Evolutionary conservation across 768 basidiomycete genomes (phyloP).

Genomic region (Termitomyces heimii): DNA sequence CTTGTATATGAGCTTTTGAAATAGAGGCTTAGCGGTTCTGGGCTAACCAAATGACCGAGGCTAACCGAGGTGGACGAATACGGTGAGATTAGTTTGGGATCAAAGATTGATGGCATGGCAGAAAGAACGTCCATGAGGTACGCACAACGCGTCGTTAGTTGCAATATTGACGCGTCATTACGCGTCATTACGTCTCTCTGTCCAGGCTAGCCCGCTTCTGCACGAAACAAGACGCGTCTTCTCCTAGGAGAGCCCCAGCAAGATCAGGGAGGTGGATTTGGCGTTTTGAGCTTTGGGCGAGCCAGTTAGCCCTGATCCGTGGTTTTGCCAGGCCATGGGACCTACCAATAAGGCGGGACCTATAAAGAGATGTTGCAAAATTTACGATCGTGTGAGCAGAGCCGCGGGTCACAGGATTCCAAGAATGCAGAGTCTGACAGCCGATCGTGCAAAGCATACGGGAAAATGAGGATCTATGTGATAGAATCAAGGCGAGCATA

Average conservation of each 20-base stretch:
- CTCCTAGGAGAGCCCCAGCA: not conserved
- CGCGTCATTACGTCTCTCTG: slow-evolving; percentile 35
- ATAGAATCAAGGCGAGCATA: not conserved
- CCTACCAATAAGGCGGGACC: not conserved
- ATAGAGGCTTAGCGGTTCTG: not conserved
- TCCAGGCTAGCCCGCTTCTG: not conserved
- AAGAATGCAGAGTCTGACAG: slow-evolving; percentile 6
- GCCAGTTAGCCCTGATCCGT: slow-evolving; percentile 29
- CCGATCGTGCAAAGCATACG: not conserved
- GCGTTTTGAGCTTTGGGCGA: slow-evolving; percentile 12
- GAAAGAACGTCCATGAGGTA: slow-evolving; percentile 13
- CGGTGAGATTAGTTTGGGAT: slow-evolving; percentile 19
- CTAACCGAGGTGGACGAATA: slow-evolving; percentile 14
- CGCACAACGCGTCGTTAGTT: slow-evolving; percentile 11
- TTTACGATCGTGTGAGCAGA: slow-evolving; percentile 2
- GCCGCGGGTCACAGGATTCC: not conserved
- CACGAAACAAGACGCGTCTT: slow-evolving; percentile 8
- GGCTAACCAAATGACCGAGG: slow-evolving; percentile 12
- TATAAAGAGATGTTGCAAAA: not conserved
- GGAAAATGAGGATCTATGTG: not conserved
- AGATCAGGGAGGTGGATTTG: slow-evolving; percentile 1
- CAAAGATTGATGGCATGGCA: slow-evolving; percentile 16
- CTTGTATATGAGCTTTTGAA: not conserved
- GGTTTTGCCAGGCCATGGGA: slow-evolving; percentile 20
- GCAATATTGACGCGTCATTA: slow-evolving; percentile 35